Conservation (phyloP, 805 yeast genomes). For the Brettanomyces anomalus region DNA sequence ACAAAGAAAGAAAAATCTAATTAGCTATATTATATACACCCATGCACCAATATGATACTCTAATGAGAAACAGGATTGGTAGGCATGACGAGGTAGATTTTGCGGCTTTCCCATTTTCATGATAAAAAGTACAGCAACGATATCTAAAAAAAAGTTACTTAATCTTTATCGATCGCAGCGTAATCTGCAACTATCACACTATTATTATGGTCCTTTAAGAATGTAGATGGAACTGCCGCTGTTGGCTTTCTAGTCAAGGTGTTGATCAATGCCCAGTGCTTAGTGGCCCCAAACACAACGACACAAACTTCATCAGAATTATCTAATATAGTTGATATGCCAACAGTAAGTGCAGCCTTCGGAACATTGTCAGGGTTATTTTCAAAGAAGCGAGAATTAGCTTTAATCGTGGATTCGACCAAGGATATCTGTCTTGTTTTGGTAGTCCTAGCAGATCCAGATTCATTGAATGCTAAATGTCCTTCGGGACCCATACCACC, state of each 20-base stretch:
- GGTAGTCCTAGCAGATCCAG: constrained; percentile 39
- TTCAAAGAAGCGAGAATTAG: constrained; percentile 45
- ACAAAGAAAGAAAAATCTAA: too few relatives aligned
- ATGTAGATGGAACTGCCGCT: constrained; percentile 39
- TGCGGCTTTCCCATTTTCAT: too few relatives aligned
- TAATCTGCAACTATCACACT: constrained; percentile 38
- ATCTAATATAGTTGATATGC: constrained; percentile 48
- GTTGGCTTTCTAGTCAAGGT: constrained; percentile 34
- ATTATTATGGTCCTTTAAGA: constrained; percentile 37
- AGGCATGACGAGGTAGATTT: too few relatives aligned
- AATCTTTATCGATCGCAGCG: constrained; percentile 27
- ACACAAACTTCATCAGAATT: constrained; percentile 44
- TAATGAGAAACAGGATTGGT: too few relatives aligned
- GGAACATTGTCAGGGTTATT: constrained; percentile 41
- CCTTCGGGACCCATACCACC: constrained; percentile 59
- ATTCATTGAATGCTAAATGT: constrained; percentile 52
- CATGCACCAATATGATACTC: too few relatives aligned
- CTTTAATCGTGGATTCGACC: constrained; percentile 41
- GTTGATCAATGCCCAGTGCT: constrained; percentile 37
- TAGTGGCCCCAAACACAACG: constrained; percentile 40
- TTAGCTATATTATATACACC: too few relatives aligned
- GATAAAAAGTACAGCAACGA: too few relatives aligned
- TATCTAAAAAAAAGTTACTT: too few relatives aligned
- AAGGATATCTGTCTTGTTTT: constrained; percentile 38
- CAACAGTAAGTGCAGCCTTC: constrained; percentile 41